Conservation (phyloP, 129 eudicot species). For the Artemisia argyi region DNA sequence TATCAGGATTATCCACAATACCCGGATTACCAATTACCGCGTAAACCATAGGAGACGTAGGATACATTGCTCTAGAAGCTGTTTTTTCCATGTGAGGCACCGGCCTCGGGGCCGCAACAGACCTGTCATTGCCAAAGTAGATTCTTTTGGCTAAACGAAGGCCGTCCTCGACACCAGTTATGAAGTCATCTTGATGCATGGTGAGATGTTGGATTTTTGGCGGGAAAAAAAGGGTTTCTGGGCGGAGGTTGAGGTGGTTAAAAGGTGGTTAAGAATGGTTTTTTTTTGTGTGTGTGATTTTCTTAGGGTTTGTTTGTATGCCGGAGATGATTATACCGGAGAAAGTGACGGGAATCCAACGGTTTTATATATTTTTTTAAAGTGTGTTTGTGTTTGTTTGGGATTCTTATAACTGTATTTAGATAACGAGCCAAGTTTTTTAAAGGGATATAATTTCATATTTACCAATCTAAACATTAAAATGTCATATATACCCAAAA, state of each 20-base stretch:
- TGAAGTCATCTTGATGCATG: constrained; percentile 49
- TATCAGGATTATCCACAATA: constrained; percentile 84
- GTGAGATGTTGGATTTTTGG: constrained; percentile 17
- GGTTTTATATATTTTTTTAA: constrained; percentile 11
- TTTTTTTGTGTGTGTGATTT: neutral
- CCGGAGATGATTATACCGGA: constrained; percentile 29
- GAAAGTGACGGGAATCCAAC: constrained; percentile 42
- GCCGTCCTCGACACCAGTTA: constrained; percentile 76
- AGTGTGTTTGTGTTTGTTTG: neutral
- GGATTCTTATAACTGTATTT: constrained; percentile 23
- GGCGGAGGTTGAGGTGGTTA: constrained; percentile 31
- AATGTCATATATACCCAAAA: no score
- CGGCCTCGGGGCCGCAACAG: constrained; percentile 73
- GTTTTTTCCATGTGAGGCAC: constrained; percentile 58
- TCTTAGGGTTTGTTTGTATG: neutral
- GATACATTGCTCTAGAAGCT: constrained; percentile 35
- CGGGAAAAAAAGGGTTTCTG: constrained; percentile 30
- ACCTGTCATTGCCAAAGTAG: constrained; percentile 77
- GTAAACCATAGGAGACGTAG: constrained; percentile 79
- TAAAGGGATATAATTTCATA: no score
- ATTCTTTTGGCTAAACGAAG: constrained; percentile 67
- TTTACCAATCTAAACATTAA: no score
- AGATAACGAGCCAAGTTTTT: constrained; percentile 16
- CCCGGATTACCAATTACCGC: constrained; percentile 72
- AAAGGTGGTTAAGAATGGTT: constrained; percentile 6